Percentiles rank a stretch among this genome's conserved stretches.
Evolutionary conservation across 202 grass and related monocot species (phyloP).

Genomic region (Panicum hallii): DNA sequence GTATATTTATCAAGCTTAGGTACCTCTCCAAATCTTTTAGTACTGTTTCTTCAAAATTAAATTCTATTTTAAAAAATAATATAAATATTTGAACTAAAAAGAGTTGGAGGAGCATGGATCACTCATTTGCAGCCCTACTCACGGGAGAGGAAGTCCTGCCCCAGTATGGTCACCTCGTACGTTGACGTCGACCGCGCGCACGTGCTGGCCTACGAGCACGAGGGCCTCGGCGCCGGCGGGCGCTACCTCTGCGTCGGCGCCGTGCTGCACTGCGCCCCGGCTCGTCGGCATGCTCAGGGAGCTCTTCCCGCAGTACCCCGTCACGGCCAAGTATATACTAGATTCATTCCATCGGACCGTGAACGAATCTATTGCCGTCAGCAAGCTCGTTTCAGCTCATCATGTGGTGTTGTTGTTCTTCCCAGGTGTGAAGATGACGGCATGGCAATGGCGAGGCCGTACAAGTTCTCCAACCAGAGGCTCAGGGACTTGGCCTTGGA

Average conservation of each 20-base stretch:
- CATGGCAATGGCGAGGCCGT: background rate
- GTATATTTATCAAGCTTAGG: too few relatives aligned
- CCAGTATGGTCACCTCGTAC: constrained; percentile 52
- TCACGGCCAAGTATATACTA: background rate
- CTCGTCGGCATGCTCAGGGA: background rate
- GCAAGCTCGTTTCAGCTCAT: too few relatives aligned
- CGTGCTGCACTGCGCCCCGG: background rate
- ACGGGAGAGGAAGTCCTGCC: constrained; percentile 25
- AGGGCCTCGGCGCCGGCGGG: background rate
- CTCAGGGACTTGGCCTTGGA: background rate
- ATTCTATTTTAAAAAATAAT: too few relatives aligned
- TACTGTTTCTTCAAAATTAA: too few relatives aligned
- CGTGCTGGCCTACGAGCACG: background rate
- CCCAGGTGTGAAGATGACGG: background rate
- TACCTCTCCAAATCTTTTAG: too few relatives aligned
- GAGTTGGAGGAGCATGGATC: too few relatives aligned
- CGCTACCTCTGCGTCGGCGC: background rate
- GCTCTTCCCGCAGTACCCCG: background rate
- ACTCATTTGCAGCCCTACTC: too few relatives aligned
- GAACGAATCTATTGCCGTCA: background rate
- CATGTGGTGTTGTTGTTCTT: too few relatives aligned
- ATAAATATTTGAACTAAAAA: too few relatives aligned
- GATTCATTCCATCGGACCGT: background rate
- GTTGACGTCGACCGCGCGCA: constrained; percentile 36
- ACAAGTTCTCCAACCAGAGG: background rate